A percentile compares a stretch with the other conserved stretches of the same genome.
Evolutionary conservation across 2,329 filamentous ascomycete genomes (phyloP).

Genomic region (Huntiella savannae): DNA sequence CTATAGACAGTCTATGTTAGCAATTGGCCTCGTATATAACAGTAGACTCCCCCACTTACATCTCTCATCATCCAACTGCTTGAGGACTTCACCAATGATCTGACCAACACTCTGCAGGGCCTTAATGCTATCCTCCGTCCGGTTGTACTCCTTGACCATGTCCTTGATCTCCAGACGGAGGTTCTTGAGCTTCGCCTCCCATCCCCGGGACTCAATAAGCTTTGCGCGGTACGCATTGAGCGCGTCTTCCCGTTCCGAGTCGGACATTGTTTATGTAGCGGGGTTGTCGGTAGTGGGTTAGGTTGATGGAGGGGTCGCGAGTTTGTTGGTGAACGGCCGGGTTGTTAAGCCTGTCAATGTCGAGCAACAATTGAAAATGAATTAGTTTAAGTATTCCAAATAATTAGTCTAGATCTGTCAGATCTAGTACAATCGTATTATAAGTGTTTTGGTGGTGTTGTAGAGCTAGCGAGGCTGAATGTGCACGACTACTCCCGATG

Average conservation of each 20-base stretch:
- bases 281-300: neutral
- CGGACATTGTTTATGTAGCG: slow-evolving; percentile 3
- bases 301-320: neutral
- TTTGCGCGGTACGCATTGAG: slow-evolving; percentile 62
- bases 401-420: too few relatives aligned
- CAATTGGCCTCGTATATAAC: slow-evolving; percentile 12
- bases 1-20: slow-evolving; percentile 25
- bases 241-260: slow-evolving; percentile 47
- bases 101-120: slow-evolving; percentile 96
- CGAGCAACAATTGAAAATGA: too few relatives aligned
- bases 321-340: too few relatives aligned
- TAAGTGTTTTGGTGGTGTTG: too few relatives aligned
- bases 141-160: slow-evolving; percentile 82
- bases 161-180: slow-evolving; percentile 91
- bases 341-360: too few relatives aligned
- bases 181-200: slow-evolving; percentile 93
- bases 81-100: slow-evolving; percentile 97
- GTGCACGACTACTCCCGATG: too few relatives aligned
- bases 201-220: slow-evolving; percentile 88
- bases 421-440: too few relatives aligned
- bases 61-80: slow-evolving; percentile 96
- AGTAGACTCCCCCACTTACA: slow-evolving; percentile 39
- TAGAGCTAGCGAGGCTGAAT: too few relatives aligned
- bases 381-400: too few relatives aligned
- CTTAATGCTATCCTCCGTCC: slow-evolving; percentile 98